Evolutionary conservation across 2,329 filamentous ascomycete genomes (phyloP).

Genomic region (Fusarium luffae): DNA sequence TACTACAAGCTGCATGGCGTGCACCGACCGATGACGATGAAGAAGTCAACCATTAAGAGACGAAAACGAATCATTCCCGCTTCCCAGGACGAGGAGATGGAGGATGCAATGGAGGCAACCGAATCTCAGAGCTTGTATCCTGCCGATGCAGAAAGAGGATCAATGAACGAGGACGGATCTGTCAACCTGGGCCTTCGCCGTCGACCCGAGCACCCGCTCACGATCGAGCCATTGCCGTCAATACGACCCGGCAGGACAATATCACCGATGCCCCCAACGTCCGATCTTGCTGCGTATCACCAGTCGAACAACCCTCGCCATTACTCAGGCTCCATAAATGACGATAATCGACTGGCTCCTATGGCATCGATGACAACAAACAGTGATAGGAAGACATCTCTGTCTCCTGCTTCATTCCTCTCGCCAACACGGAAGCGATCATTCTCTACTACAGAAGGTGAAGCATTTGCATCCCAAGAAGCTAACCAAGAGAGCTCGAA

Average conservation of each 20-base stretch:
- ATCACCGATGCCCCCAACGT: slow-evolving; percentile 56
- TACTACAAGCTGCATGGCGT: slow-evolving; percentile 97
- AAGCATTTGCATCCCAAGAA: slow-evolving; percentile 53
- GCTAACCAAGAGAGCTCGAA: slow-evolving; percentile 63
- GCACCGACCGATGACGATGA: slow-evolving; percentile 97
- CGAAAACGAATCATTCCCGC: slow-evolving; percentile 94
- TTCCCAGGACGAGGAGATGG: slow-evolving; percentile 62
- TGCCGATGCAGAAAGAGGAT: slow-evolving; percentile 62
- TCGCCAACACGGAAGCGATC: slow-evolving; percentile 73
- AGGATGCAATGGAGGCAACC: slow-evolving; percentile 61
- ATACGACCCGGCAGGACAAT: slow-evolving; percentile 57
- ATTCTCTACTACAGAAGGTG: slow-evolving; percentile 70
- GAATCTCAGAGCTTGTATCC: slow-evolving; percentile 52
- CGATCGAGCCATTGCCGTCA: slow-evolving; percentile 60
- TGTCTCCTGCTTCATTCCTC: slow-evolving; percentile 70
- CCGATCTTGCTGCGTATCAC: slow-evolving; percentile 64
- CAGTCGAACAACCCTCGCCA: slow-evolving; percentile 55
- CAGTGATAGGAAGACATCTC: slow-evolving; percentile 65
- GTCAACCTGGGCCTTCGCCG: slow-evolving; percentile 69
- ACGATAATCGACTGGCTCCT: slow-evolving; percentile 70
- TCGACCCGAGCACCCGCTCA: slow-evolving; percentile 57
- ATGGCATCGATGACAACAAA: slow-evolving; percentile 59
- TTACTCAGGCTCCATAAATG: slow-evolving; percentile 56
- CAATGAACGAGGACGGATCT: slow-evolving; percentile 71
- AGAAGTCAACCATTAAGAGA: slow-evolving; percentile 96